Base-by-base conservation (phyloP, 2,329 filamentous ascomycete genomes). In the Cladorrhinum sp. region DNA sequence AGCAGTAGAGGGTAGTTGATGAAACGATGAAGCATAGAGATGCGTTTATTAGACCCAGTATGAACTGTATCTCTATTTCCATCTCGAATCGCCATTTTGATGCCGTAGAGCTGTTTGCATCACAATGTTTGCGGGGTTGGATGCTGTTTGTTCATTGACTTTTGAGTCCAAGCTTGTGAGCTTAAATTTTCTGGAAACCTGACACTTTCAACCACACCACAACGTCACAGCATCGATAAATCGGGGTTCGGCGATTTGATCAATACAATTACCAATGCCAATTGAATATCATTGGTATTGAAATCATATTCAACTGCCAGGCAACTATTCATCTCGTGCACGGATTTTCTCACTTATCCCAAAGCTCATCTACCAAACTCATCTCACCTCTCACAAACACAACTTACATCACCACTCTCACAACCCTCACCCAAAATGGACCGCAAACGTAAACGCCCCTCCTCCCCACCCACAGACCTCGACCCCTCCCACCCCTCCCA, bases 371-470 rank as follows among this genome's bases (percentile, higher is more conserved):
- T 46, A 12, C 23, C 14, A 28, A 42, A 36, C 9, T 23, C 46
- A 57, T 14, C 21, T 24, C 42, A 53, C 42, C n/a, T n/a, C n/a
- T n/a, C n/a, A 60, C 59, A 26, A 63, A 62, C 23, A 8, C 16
- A 57, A 49, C 16, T 0, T 39, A 14, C 7, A 3, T 12, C 51
- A 59, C 16, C 48, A 49, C 26, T n/a, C n/a, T n/a, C 26, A 23
- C n/a, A 20, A 23, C 53, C 6, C 62, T 61, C 7, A 33, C 24
- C 20, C 68, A 57, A 57, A 49, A 57, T 57, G 54, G 23, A 52
- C 67, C 42, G 70, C 53, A 79, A 77, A 59, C 74, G 74, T 57
- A 75, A 72, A 63, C 72, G 74, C 62, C 64, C 71, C 3, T 39
- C 63, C 9, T 60, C 64, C 3, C 66, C 70, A 48, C 42, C 57